Base-by-base conservation (phyloP, 169 alveolate species). In the Plasmodium coatneyi region DNA sequence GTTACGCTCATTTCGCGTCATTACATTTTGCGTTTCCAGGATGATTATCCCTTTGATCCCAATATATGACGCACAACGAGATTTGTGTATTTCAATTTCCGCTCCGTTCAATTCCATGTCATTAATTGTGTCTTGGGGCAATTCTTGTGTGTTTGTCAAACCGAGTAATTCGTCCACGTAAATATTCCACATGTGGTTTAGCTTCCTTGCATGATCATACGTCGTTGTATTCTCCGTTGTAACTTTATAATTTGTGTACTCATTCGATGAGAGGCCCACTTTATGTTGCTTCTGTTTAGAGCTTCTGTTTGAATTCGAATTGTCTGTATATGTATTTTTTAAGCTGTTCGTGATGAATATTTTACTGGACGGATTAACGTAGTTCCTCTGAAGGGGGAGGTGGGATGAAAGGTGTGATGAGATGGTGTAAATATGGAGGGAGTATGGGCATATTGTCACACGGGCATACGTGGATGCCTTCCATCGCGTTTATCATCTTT, bases 31-130 rank as follows among this genome's bases (percentile, higher is more conserved):
- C n/a, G 95, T 91, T 91, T 91, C 95, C 36, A 91, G 52, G 22
- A 91, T 19, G 9, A 91, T 71, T 70, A 91, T 91, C 74, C 95
- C 95, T 72, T 82, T 81, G 72, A 80, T 66, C 28, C 95, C 95
- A n/a, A 91, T 54, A 71, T 91, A 91, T 19, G 95, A 43, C 0
- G 95, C 34, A 12, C 95, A 91, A 10, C 92, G 92, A 5, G 95
- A 91, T 49, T 91, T 91, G 43, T 91, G 95, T 39, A 91, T 71
- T 91, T 91, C 95, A 25, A 91, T 32, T 28, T 81, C 52, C 7
- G 95, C 95, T n/a, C 95, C 95, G 54, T 91, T 91, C 41, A 91
- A 71, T 25, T 91, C 95, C 84, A 91, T 66, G 3, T 91, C 95
- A 91, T 91, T 80, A 36, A 91, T 91, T 54, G 92, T 71, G 30